Base-by-base conservation (phyloP, 169 alveolate species). In the Babesia gibsoni region DNA sequence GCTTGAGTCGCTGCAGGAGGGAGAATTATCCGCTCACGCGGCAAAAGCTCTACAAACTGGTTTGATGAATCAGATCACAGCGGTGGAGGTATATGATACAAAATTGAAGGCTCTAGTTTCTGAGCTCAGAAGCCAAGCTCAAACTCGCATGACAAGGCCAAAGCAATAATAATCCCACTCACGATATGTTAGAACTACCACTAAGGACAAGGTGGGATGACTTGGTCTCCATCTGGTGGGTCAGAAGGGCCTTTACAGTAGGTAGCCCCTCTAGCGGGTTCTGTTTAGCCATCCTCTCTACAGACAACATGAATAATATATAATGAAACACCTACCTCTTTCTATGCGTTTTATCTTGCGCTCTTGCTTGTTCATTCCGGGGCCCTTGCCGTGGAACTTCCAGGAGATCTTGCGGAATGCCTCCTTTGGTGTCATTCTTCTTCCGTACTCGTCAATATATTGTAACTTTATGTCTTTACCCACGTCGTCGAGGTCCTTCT, bases 331-430 rank as follows among this genome's bases (percentile, higher is more conserved):
- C 36, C 72, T 42, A 69, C 87, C 92, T 39, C 77, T 65, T 79
- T 87, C 92, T 57, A 87, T 75, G 35, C 89, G 75, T 42, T 70
- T 82, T 14, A 73, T 65, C 52, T 67, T 82, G 52, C 80, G 78
- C 53, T 87, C 92, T 52, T 64, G 80, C 73, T 87, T 87, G 52
- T 87, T 87, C 70, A 73, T 82, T 3, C 92, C 88, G 14, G 89
- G 92, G 18, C 66, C 65, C 66, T 87, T 87, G 36, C 92, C 92
- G 57, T 87, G 92, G 77, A 87, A 87, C 41, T 58, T 35, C 90
- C 90, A 87, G 10, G 90, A 87, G 14, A 87, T 70, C 36, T 83
- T 52, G 16, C 89, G 64, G 49, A 87, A 87, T n/a, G 89, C 87
- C 56, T 87, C 92, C 65, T 87, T 87, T 2, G 92, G 92, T 2